Evolutionary conservation across 805 yeast species (phyloP), one percentile per base, ranked within the genome.

Genomic region (Tetrapisispora fleetii): DNA sequence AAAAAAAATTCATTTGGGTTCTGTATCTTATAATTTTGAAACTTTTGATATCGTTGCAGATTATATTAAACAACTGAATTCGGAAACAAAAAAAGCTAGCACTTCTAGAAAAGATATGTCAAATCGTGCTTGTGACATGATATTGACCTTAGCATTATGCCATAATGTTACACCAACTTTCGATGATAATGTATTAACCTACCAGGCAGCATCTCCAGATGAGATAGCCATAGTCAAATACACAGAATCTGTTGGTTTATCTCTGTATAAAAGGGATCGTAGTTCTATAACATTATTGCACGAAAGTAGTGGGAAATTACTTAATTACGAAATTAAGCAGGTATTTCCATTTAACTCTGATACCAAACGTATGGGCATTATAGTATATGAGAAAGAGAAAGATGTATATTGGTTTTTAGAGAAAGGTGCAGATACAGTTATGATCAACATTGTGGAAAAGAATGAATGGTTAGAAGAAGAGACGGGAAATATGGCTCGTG

Each of bases 381-480:
- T 93, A 37, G 80, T 90, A 2, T 73, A 71, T 50, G 93, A 85
- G 58, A 65, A 67, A 35, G 68, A 73, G 21, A 76, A 75, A 36
- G 83, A 79, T 47, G 96, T 87, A 55, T 65, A 79, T 27, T 86
- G 90, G 90, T 93, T 95, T 62, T 71, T 84, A 62, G 78, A 85
- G 59, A 93, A 93, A 63, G 99, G 99, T 53, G 99, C 99, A 2
- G 99, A 93, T 64, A 81, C 95, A 0, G 96, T 89, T 6, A 93
- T 93, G 96, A 67, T 78, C 16, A 75, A 71, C 22, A 85, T 91
- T 52, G 98, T 93, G 13, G 83, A 80, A 56, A 76, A 76, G 37
- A 89, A 83, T 62, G 98, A 91, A 63, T 93, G 99, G 99, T 69
- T 93, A 24, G 99, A 95, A 50, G 99, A 93, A 68, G 99, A 93